These are phyloP conservation scores for Globisporangium radiosum DNA, from an alignment of 352 stramenopile genomes.

Conservation along the genomic window DNA sequence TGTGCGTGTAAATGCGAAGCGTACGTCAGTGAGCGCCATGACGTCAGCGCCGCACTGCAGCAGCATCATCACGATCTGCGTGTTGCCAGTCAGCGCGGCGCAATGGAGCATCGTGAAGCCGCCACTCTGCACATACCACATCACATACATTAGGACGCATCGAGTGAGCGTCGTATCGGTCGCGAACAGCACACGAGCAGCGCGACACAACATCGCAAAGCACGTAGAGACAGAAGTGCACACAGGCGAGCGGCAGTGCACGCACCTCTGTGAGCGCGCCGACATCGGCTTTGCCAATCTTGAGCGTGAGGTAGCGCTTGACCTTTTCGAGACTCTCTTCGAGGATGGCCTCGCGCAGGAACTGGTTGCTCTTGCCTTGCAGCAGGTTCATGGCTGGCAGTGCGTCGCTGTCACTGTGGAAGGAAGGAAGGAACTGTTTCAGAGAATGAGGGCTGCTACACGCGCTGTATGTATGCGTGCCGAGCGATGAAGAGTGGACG, in stretches of 20 bases:
- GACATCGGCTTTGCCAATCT: constrained; percentile 81
- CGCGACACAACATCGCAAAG: too few relatives aligned
- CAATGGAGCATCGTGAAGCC: constrained; percentile 82
- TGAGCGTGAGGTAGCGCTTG: constrained; percentile 73
- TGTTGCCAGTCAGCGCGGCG: constrained; percentile 66
- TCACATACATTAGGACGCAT: neutral
- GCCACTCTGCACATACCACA: constrained; percentile 31
- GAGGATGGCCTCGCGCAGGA: constrained; percentile 76
- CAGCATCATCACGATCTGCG: constrained; percentile 85
- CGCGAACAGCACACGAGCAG: too few relatives aligned
- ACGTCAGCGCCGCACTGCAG: constrained; percentile 74
- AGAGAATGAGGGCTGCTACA: too few relatives aligned
- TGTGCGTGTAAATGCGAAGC: constrained; percentile 2
- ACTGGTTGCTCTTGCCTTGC: constrained; percentile 84
- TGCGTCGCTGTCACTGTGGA: neutral
- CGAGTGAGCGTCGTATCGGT: neutral
- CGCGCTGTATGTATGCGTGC: neutral
- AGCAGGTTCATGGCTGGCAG: constrained; percentile 65
- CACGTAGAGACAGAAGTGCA: neutral
- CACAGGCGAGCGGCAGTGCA: neutral
- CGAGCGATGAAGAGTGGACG: neutral
- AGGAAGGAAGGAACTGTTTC: too few relatives aligned
- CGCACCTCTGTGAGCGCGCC: constrained; percentile 59
- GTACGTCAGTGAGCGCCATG: constrained; percentile 67
- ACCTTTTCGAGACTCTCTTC: constrained; percentile 78